Evolutionary conservation across 73 alveolate species (phyloP).

Genomic region (Tetrahymena thermophila): DNA sequence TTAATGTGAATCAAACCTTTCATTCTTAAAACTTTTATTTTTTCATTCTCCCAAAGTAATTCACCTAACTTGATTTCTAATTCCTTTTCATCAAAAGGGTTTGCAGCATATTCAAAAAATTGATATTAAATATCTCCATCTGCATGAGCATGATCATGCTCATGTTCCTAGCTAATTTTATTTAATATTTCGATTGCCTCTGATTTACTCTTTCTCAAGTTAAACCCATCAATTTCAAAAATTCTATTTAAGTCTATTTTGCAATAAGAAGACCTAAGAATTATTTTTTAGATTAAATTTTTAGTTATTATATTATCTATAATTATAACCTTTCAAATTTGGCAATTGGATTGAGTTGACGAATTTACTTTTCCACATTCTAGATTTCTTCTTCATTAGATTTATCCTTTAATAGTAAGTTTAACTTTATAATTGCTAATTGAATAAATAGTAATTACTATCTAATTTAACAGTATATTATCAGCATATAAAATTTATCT

Average conservation of each 20-base stretch:
- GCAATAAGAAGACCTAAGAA: neutral
- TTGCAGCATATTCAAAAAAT: neutral
- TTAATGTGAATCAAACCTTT: slow-evolving; percentile 43
- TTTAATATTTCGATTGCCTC: slow-evolving; percentile 4
- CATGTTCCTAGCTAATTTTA: neutral
- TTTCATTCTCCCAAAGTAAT: slow-evolving; percentile 49
- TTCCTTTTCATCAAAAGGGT: neutral
- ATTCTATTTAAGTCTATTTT: neutral
- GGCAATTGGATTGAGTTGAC: slow-evolving; percentile 39
- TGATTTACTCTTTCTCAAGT: neutral
- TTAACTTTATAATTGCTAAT: neutral
- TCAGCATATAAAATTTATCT: slow-evolving; percentile 58
- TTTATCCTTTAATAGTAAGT: slow-evolving; percentile 5
- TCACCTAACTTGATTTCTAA: slow-evolving; percentile 37
- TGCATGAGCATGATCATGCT: slow-evolving; percentile 4
- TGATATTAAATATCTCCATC: neutral
- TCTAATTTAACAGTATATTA: slow-evolving; percentile 46
- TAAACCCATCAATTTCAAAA: neutral
- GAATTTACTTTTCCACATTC: neutral
- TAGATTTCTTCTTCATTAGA: neutral
- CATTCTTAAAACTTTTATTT: slow-evolving; percentile 39
- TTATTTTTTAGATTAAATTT: neutral
- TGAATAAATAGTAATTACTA: neutral
- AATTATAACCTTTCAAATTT: neutral
- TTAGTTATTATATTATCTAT: neutral